Percentiles rank a stretch among this genome's conserved stretches.
phyloP scores from a whole-genome alignment of 139 green algal species.

The Desmodesmus armatus region DNA sequence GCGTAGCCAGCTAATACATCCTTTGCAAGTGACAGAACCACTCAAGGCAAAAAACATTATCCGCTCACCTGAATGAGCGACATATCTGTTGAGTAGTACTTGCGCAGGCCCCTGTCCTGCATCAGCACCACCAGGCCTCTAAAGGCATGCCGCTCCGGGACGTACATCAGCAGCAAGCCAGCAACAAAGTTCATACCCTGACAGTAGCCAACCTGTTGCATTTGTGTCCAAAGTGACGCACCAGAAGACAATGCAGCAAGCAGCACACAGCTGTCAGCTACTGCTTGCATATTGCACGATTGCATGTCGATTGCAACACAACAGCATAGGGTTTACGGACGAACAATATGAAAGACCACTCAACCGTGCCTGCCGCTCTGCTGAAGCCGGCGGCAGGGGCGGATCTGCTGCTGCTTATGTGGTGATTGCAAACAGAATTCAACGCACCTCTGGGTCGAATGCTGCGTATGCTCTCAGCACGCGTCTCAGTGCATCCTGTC shows the following conservation, averaged over 20 bases:
- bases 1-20: too few relatives aligned
- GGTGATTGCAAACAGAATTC: too few relatives aligned
- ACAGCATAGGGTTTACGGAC: too few relatives aligned
- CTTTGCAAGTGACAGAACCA: neutral
- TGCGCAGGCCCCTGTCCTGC: slow-evolving; percentile 71
- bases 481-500: slow-evolving; percentile 64
- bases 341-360: neutral
- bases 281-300: too few relatives aligned
- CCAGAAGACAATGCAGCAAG: too few relatives aligned
- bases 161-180: slow-evolving; percentile 77
- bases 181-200: slow-evolving; percentile 89
- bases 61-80: slow-evolving; percentile 69
- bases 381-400: neutral
- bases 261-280: too few relatives aligned
- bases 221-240: too few relatives aligned
- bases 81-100: slow-evolving; percentile 78
- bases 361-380: neutral
- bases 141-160: slow-evolving; percentile 80
- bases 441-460: slow-evolving; percentile 74
- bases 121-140: slow-evolving; percentile 80
- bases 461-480: slow-evolving; percentile 83
- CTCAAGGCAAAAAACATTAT: neutral
- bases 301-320: too few relatives aligned
- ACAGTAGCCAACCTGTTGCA: slow-evolving; percentile 46
- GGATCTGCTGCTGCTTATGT: neutral